These are phyloP conservation scores for Fusarium beomiforme DNA, from an alignment of 2,329 filamentous ascomycete species.

Conservation along the genomic window DNA sequence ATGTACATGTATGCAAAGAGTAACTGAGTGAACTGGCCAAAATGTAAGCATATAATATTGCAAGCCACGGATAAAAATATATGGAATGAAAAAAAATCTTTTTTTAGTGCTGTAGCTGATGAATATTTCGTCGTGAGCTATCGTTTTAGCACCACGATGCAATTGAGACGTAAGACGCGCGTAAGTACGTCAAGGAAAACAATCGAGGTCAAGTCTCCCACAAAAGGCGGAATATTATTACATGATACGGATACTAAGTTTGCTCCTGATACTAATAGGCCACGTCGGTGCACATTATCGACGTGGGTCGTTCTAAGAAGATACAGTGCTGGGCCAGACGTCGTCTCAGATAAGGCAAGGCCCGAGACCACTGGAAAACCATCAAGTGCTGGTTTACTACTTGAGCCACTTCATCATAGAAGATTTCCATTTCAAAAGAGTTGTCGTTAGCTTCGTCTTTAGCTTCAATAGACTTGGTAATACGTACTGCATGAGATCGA, in stretches of 20 bases:
- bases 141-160: not conserved
- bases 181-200: not conserved
- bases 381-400: not conserved
- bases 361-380: slow-evolving; percentile 11
- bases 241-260: not conserved
- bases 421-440: not conserved
- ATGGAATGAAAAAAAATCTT: too few species aligned
- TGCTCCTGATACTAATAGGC: not conserved
- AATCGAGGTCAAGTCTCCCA: not conserved
- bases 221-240: not conserved
- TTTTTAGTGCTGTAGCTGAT: not conserved
- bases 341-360: slow-evolving; percentile 28
- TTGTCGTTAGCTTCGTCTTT: not conserved
- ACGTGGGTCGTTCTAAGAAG: not conserved
- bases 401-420: not conserved
- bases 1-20: not conserved
- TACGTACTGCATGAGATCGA: slow-evolving; percentile 1
- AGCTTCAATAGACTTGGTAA: not conserved
- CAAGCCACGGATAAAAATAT: too few species aligned
- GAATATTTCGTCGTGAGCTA: not conserved
- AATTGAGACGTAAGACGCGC: not conserved
- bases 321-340: slow-evolving; percentile 1
- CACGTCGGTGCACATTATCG: not conserved
- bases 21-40: not conserved
- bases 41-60: too few species aligned